Conservation (phyloP, 1,284 basidiomycete genomes). For the Irpex sp. region DNA sequence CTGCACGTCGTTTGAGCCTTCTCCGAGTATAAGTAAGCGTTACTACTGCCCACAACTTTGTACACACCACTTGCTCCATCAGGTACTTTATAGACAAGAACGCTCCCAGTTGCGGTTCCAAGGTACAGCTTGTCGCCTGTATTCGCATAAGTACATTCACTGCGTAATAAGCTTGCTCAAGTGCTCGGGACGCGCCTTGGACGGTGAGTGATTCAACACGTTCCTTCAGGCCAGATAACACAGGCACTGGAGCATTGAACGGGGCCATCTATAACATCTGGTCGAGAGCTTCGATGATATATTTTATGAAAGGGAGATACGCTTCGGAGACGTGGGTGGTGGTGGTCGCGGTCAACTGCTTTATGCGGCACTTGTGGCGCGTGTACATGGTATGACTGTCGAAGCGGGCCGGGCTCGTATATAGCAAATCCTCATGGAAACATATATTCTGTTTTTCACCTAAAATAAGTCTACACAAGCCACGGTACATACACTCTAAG, state of each 20-base stretch:
- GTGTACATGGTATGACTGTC: not conserved
- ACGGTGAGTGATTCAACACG: slow-evolving; percentile 43
- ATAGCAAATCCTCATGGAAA: not conserved
- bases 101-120: slow-evolving; percentile 67
- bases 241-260: slow-evolving; percentile 35
- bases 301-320: not conserved
- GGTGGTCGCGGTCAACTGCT: not conserved
- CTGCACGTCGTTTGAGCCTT: not conserved
- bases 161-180: not conserved
- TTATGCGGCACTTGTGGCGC: not conserved
- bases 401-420: not conserved
- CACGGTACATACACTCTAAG: not conserved
- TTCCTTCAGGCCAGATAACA: slow-evolving; percentile 45
- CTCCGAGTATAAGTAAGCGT: slow-evolving; percentile 19
- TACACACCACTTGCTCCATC: slow-evolving; percentile 22
- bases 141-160: slow-evolving; percentile 8
- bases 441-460: not conserved
- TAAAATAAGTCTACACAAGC: not conserved
- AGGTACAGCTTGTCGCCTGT: slow-evolving; percentile 75
- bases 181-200: slow-evolving; percentile 37
- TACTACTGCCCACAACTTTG: not conserved
- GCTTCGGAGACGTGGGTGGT: not conserved
- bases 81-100: slow-evolving; percentile 63
- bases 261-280: slow-evolving; percentile 35
- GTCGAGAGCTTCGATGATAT: not conserved